These are phyloP conservation scores for Penicillium arizonense DNA, from an alignment of 495 filamentous ascomycete genomes.

Conservation along the genomic window DNA sequence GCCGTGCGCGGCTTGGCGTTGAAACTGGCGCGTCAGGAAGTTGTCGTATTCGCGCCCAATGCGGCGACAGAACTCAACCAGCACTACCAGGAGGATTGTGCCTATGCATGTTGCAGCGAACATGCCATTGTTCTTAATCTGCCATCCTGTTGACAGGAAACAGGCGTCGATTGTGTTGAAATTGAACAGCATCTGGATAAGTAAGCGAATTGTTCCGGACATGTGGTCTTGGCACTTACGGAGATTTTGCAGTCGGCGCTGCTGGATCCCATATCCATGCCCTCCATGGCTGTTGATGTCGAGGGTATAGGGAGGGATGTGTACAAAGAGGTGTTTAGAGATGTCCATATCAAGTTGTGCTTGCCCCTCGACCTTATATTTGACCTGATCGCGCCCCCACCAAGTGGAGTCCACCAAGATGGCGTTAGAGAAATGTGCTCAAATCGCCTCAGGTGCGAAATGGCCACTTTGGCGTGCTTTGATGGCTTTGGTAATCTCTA, in stretches of 20 bases:
- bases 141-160: conserved; percentile 62
- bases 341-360: no score
- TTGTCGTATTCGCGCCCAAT: conserved; percentile 56
- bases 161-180: conserved; percentile 65
- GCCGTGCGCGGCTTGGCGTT: conserved; percentile 24
- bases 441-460: conserved; percentile 13
- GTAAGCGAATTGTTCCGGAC: conserved; percentile 5
- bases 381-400: neutral
- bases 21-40: conserved; percentile 45
- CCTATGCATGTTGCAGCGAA: conserved; percentile 69
- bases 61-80: conserved; percentile 60
- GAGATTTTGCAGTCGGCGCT: conserved; percentile 24
- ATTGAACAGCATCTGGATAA: conserved; percentile 65
- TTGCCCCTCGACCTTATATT: neutral
- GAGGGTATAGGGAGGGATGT: neutral
- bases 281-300: conserved; percentile 3
- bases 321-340: no score
- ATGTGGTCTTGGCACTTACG: conserved; percentile 16
- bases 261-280: conserved; percentile 21
- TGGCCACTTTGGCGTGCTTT: neutral
- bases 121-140: conserved; percentile 54
- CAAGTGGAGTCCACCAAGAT: conserved; percentile 13
- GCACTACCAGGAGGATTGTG: conserved; percentile 57
- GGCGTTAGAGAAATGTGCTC: conserved; percentile 18
- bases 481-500: neutral